Base-by-base conservation (phyloP, 768 basidiomycete species). In the Pisolithus microcarpus region DNA sequence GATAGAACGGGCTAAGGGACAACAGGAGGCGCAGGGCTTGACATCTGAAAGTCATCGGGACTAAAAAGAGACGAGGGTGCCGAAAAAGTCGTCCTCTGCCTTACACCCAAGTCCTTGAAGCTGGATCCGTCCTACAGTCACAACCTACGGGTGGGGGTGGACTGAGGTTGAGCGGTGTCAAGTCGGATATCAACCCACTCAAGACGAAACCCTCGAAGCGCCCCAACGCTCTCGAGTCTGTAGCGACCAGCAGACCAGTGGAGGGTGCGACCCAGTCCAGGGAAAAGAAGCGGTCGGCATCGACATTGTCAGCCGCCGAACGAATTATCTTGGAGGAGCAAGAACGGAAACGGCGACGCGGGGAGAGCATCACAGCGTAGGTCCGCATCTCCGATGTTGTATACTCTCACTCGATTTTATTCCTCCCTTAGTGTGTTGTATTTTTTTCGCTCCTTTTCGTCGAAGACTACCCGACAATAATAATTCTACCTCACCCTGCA, bases 281-380 rank as follows among this genome's bases (percentile, higher is more conserved):
- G 36, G 79, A 80, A 40, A 82, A 76, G 74, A 85, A 86, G 70
- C 76, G 84, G 38, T 59, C 77, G 5, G 78, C 77, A 10, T 72
- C 80, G 46, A 72, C 77, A 18, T 80, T 93, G 78, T 82, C 83
- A 58, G 89, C 88, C 23, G 88, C 88, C 15, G 94, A 97, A 67
- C 75, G 79, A 55, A 68, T 98, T 52, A 94, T 96, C 53, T 57
- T 83, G 52, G 95, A 97, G 72, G 92, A 96, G 26, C 87, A 89
- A 70, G 91, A 91, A 66, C 76, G 91, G 63, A 94, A 95, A 68
- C 77, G 84, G 65, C 74, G 91, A 56, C 72, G 80, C 7, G 1
- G 4, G 5, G 26, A 26, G 38, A 58, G 50, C 24, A 48, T 51
- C 52, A 52, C 31, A 6, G 26, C 26, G 26, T 26, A 59, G 56